Conservation (phyloP, 2,329 filamentous ascomycete genomes). For the Trichophyton schoenleinii region DNA sequence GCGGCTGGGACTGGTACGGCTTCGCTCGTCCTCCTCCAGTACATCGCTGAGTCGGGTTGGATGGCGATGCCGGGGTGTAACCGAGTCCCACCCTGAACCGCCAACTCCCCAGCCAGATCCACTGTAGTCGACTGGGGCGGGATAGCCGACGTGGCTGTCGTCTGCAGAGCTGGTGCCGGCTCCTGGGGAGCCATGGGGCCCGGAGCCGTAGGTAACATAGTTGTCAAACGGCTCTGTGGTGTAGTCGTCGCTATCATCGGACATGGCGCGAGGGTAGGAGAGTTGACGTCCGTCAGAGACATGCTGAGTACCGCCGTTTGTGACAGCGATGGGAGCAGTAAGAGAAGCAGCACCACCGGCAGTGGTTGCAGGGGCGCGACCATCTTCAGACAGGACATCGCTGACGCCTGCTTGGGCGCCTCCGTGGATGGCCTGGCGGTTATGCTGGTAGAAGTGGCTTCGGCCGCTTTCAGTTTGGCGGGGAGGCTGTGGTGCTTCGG, state of each 20-base stretch:
- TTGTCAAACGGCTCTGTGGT: constrained; percentile 38
- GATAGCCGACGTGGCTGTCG: constrained; percentile 17
- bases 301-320: constrained; percentile 12
- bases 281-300: constrained; percentile 52
- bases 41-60: constrained; percentile 82
- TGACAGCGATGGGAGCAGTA: constrained; percentile 39
- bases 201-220: constrained; percentile 37
- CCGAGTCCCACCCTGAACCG: constrained; percentile 59
- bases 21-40: constrained; percentile 70
- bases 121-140: constrained; percentile 47
- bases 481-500: not conserved
- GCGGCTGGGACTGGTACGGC: constrained; percentile 53
- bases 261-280: constrained; percentile 39
- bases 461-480: constrained; percentile 16
- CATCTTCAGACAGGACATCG: constrained; percentile 58
- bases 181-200: constrained; percentile 14
- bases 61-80: constrained; percentile 65
- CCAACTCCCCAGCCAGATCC: constrained; percentile 53
- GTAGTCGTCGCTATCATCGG: constrained; percentile 43
- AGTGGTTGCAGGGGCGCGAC: constrained; percentile 38
- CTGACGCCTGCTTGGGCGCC: constrained; percentile 27
- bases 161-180: constrained; percentile 20
- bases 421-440: constrained; percentile 21
- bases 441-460: constrained; percentile 31
- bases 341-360: constrained; percentile 38